A percentile compares a stretch with the other conserved stretches of the same genome.
Conservation (phyloP, 2,329 filamentous ascomycete species). For the Grosmannia huntii region DNA sequence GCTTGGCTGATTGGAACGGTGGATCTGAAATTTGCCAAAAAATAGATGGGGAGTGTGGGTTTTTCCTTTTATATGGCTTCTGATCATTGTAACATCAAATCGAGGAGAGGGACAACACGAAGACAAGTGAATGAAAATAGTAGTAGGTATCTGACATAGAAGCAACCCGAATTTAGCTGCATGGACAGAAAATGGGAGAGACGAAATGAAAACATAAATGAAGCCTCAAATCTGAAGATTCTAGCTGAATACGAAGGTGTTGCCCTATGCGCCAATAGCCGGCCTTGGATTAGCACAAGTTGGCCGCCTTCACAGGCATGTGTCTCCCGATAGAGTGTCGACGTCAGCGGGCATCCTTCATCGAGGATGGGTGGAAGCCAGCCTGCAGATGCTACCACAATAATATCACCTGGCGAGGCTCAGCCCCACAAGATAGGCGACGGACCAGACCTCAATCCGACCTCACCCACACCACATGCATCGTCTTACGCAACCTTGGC, state of each 20-base stretch:
- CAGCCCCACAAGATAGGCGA: neutral
- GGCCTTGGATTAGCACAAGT: too few relatives aligned
- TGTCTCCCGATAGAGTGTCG: too few relatives aligned
- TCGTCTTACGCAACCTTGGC: neutral
- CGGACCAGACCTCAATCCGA: neutral
- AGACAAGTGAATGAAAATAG: neutral
- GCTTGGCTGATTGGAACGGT: conserved; percentile 66
- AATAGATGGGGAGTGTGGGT: conserved; percentile 4
- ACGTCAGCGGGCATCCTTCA: neutral
- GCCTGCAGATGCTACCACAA: neutral
- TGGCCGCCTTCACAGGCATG: too few relatives aligned
- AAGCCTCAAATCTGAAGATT: too few relatives aligned
- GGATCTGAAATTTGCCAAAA: conserved; percentile 59
- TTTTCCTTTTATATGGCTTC: neutral
- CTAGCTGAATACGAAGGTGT: too few relatives aligned
- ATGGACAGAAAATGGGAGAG: neutral
- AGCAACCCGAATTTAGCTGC: neutral
- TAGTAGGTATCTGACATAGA: neutral
- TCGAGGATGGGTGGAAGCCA: neutral
- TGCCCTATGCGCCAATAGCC: too few relatives aligned
- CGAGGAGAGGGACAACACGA: neutral
- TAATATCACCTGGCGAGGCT: neutral
- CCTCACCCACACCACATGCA: neutral
- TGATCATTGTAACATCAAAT: conserved; percentile 1
- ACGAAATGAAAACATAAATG: neutral